Percentiles rank a stretch among this genome's conserved stretches.
These are phyloP conservation scores for Amanita jacksonii DNA, from an alignment of 768 basidiomycete genomes.

Conservation along the genomic window DNA sequence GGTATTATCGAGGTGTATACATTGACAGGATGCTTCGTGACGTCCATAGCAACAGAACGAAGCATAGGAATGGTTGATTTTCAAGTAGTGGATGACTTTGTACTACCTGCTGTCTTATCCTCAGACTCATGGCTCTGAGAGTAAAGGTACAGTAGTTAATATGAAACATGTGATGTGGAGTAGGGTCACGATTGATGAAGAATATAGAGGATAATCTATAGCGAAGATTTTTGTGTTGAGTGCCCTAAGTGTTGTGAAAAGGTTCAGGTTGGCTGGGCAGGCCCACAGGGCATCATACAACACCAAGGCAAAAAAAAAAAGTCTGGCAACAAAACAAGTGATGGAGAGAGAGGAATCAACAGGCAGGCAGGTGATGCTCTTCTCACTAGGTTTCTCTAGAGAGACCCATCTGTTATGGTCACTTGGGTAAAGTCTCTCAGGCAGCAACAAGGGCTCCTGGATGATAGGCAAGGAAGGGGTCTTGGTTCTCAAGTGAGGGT, in stretches of 20 bases:
- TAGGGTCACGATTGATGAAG: too few relatives aligned
- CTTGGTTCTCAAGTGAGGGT: too few relatives aligned
- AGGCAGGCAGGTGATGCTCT: too few relatives aligned
- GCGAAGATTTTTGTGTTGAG: constrained; percentile 1
- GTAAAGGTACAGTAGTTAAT: too few relatives aligned
- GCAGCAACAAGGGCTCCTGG: too few relatives aligned
- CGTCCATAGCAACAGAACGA: neutral
- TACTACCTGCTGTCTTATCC: neutral
- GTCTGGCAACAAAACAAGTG: neutral
- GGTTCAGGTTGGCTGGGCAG: constrained; percentile 5
- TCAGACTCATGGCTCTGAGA: neutral
- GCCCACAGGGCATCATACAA: constrained; percentile 5
- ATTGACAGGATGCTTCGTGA: neutral
- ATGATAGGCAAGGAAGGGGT: too few relatives aligned
- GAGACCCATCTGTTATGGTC: too few relatives aligned
- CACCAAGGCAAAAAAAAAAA: constrained; percentile 4
- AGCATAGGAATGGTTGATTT: constrained; percentile 1
- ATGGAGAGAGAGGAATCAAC: too few relatives aligned
- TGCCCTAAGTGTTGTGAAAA: constrained; percentile 4
- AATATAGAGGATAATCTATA: too few relatives aligned
- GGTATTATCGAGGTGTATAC: neutral
- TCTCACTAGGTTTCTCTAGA: too few relatives aligned
- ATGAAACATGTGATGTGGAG: too few relatives aligned
- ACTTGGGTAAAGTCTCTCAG: too few relatives aligned
- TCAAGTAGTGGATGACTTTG: neutral